A percentile compares a stretch with the other conserved stretches of the same genome.
Evolutionary conservation across 129 eudicot genomes (phyloP).

Genomic region (Escallonia herrerae): DNA sequence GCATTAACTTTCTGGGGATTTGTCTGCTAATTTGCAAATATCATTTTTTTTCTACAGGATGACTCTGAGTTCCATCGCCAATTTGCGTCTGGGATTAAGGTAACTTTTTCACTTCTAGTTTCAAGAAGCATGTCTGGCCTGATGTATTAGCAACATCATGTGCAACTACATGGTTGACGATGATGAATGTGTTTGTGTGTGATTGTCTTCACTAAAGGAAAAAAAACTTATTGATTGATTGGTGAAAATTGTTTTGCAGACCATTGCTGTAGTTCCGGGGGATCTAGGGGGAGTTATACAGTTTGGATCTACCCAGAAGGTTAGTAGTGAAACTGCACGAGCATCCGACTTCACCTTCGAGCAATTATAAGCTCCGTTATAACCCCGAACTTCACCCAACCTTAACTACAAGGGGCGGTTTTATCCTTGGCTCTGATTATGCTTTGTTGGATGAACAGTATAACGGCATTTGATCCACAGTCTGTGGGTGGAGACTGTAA

Average conservation of each 20-base stretch:
- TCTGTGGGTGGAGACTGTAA: no score
- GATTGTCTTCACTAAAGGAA: slow-evolving; percentile 2
- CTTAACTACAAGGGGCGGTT: no score
- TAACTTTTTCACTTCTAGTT: slow-evolving; percentile 11
- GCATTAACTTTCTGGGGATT: background rate
- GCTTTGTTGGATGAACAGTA: no score
- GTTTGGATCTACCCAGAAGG: slow-evolving; percentile 84
- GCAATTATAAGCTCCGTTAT: no score
- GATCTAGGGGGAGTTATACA: slow-evolving; percentile 83
- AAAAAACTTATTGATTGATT: slow-evolving; percentile 1
- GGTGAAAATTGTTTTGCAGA: slow-evolving; percentile 45
- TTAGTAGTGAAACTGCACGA: slow-evolving; percentile 15
- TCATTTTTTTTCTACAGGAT: slow-evolving; percentile 36
- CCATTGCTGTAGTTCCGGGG: slow-evolving; percentile 74
- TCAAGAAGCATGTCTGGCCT: background rate
- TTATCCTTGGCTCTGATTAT: no score
- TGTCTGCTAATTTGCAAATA: background rate
- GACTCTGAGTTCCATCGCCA: slow-evolving; percentile 43
- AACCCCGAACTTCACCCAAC: no score
- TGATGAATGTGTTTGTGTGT: background rate
- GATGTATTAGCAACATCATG: background rate
- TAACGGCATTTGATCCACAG: no score
- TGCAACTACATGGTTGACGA: background rate
- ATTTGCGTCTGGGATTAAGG: slow-evolving; percentile 80
- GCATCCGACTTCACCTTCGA: background rate